phyloP scores from a whole-genome alignment of 2,329 filamentous ascomycete genomes.

The Didymella segeticola region DNA sequence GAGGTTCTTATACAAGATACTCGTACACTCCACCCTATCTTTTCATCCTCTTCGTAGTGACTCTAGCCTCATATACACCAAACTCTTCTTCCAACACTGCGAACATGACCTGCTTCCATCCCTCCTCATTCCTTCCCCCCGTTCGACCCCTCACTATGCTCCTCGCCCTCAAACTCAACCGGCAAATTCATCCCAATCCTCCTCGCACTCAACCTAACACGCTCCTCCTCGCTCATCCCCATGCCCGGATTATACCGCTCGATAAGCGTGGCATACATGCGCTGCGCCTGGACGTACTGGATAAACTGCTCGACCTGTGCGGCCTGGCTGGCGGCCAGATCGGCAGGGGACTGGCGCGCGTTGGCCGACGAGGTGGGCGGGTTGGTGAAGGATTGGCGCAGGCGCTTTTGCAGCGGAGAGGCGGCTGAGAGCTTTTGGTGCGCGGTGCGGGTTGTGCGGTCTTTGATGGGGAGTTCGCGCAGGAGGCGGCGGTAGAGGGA shows the following conservation, averaged over 20 bases:
- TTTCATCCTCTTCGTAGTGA: slow-evolving; percentile 5
- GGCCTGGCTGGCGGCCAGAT: slow-evolving; percentile 31
- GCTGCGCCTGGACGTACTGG: slow-evolving; percentile 83
- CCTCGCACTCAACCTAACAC: slow-evolving; percentile 81
- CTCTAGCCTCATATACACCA: not conserved
- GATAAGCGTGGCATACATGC: slow-evolving; percentile 78
- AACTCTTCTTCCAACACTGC: not conserved
- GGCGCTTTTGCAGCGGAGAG: slow-evolving; percentile 72
- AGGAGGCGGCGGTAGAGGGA: slow-evolving; percentile 87
- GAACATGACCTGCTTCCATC: not conserved
- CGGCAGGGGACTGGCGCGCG: too few relatives aligned
- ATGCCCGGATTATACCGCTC: slow-evolving; percentile 95
- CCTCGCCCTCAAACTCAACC: slow-evolving; percentile 57
- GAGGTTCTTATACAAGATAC: too few relatives aligned
- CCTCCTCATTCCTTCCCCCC: not conserved
- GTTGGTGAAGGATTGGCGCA: slow-evolving; percentile 63
- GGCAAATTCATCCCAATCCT: slow-evolving; percentile 92
- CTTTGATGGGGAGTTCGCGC: slow-evolving; percentile 76
- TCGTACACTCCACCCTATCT: not conserved
- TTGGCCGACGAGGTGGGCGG: not conserved
- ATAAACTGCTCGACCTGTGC: slow-evolving; percentile 78
- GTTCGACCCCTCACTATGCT: not conserved
- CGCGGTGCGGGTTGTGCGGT: slow-evolving; percentile 26
- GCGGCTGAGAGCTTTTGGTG: slow-evolving; percentile 59
- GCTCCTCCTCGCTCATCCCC: slow-evolving; percentile 83